Base-by-base conservation (phyloP, 495 filamentous ascomycete species). In the Aspergillus nanangensis region DNA sequence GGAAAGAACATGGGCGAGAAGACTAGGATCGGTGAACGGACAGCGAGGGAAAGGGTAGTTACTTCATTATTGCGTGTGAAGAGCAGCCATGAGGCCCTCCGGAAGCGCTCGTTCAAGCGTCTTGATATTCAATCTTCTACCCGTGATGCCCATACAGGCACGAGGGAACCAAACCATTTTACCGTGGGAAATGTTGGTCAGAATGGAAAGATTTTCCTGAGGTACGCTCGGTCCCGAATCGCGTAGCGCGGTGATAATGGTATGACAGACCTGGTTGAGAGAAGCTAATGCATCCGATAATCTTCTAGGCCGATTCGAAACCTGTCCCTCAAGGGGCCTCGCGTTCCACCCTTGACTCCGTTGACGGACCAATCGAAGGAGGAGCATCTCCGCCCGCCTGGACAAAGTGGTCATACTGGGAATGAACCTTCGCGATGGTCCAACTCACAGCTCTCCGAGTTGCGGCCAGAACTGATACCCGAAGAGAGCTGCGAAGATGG, bases 171-270 rank as follows among this genome's bases (percentile, higher is more conserved):
- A 20, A 76, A 87, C 39, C 86, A 93, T 58, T 97, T 96, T 65
- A 88, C 89, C 8, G 92, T 96, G 45, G 90, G 87, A 19, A 96
- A 95, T 69, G 86, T 97, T 45, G 91, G 90, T 37, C 87, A 90
- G 59, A 92, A 93, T 70, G 92, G 92, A 27, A 84, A 85, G 65
- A 90, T 97, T 63, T 97, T 93, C 63, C 70, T 97, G 47, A 88
- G 91, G 92, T 96, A 86, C 61, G 79, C 60, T 55, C 45, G 27
- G 37, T 48, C 24, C 15, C n/a, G 2, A 18, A 41, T 46, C 35
- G 8, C 8, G 23, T 23, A 13, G 19, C 22, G 18, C 15, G 21
- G 27, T 2, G 33, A 25, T 22, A 8, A 39, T 38, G 45, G 43
- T 47, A 22, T 36, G 45, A 50, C 39, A 36, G 34, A 31, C 18